Conservation (phyloP, 2,329 filamentous ascomycete genomes). For the Ceratocystis huliohia region DNA sequence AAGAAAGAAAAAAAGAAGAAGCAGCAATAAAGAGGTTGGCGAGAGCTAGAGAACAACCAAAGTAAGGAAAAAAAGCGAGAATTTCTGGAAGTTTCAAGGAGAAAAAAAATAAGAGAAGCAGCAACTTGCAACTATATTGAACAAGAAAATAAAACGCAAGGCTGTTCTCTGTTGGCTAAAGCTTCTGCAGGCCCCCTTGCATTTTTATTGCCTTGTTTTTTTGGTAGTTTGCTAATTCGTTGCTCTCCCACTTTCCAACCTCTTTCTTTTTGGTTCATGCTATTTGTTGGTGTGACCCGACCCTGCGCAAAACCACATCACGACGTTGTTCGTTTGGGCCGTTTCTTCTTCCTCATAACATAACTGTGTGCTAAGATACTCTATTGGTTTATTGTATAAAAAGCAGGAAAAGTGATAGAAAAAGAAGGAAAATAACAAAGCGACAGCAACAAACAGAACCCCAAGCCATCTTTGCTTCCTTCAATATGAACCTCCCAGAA, state of each 20-base stretch:
- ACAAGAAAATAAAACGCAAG: conserved; percentile 4
- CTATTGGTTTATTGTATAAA: neutral
- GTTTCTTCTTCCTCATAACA: neutral
- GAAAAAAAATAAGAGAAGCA: neutral
- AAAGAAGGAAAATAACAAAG: neutral
- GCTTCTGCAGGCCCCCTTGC: conserved; percentile 10
- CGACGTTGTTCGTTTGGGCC: neutral
- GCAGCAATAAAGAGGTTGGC: neutral
- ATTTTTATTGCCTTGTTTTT: neutral
- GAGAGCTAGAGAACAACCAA: neutral
- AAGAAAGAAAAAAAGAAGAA: neutral
- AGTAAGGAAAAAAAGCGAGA: neutral
- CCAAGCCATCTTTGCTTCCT: neutral
- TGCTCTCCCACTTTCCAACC: neutral
- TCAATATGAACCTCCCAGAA: neutral
- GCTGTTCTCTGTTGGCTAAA: conserved; percentile 1
- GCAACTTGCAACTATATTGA: neutral
- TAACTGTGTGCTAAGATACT: too few species aligned
- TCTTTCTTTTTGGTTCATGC: neutral
- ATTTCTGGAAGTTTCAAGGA: neutral
- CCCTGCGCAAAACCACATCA: neutral
- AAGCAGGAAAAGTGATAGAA: neutral
- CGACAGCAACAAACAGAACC: neutral
- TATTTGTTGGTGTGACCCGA: neutral
- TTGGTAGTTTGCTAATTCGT: neutral